Base-by-base conservation (phyloP, 495 filamentous ascomycete species). In the Apodospora peruviana region DNA sequence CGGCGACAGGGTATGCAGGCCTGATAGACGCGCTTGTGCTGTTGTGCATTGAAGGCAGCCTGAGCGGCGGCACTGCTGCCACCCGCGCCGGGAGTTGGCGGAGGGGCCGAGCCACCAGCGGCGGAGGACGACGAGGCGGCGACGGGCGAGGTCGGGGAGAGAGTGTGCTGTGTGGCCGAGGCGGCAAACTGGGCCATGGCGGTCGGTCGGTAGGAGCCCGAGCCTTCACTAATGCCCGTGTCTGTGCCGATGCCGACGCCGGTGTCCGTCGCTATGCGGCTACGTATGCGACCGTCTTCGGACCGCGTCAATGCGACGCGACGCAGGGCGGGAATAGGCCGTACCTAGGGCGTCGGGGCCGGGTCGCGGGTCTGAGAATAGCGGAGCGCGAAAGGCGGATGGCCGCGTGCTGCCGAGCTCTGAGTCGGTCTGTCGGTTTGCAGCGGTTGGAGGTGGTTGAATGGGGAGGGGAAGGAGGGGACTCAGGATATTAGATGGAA, bases 1-100 rank as follows among this genome's bases (percentile, higher is more conserved):
- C 85, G 84, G 18, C 91, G 83, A 64, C 91, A 95, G 8, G 90
- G 90, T 59, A 95, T 93, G 69, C 90, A 95, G 35, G 86, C 86
- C 69, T 90, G 86, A 58, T 90, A 90, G 45, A 85, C 84, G 48
- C 84, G 81, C 55, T 85, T 83, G 67, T 88, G 84, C 58, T 82
- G 80, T 45, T 62, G 17, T 14, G 42, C 46, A 29, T 46, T 24
- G 3, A n/a, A 27, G 17, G 18, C 47, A 36, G 40, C 40, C 29
- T 22, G 27, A 32, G 34, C 40, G 10, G 40, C 42, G 29, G 34
- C 14, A 16, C 36, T 24, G n/a, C 18, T 20, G 43, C 43, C 4
- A 4, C 16, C 23, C 4, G 50, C 20, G 24, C 42, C 58, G 23
- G 48, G 47, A 5, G 53, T 43, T 25, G 52, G 48, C 20, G 48